Evolutionary conservation across 164 flowering plant genomes (phyloP), one percentile per base, ranked within the genome.

Genomic region (Tinospora cordifolia): DNA sequence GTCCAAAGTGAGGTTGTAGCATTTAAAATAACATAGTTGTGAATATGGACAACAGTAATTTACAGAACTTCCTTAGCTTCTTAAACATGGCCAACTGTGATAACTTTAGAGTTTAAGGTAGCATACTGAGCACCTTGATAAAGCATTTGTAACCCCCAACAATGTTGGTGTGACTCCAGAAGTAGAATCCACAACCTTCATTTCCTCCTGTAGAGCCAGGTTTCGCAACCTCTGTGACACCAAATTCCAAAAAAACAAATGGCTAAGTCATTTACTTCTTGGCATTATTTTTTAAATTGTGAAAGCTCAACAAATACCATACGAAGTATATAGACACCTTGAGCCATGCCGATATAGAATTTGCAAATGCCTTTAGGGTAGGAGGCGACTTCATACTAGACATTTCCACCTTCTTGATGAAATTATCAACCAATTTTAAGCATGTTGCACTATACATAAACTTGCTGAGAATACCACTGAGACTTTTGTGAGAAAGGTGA

Each of bases 391-490:
- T 67, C 51, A 60, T 66, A 62, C 71, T 69, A 62, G 81, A 71
- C 30, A 69, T 76, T 67, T 84, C 83, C 62, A 85, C 78, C 76
- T 83, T 81, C 62, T 72, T 67, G 66, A 90, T 72, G 41, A 76
- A 60, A 76, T 49, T 27, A n/a, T 90, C 87, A 6, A 90, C 96
- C 75, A 84, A 73, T 46, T 84, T 75, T 64, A 94, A 85, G 75
- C 97, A 90, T 15, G 96, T 83, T 8, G 96, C 95, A 71, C 87
- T 83, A 72, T 87, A 81, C 41, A 79, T 49, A 73, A 94, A 92
- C 66, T 83, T 90, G 72, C 76, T 79, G 72, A 94, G 83, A 72
- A 94, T 76, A 21, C 59, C 76, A 69, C 65, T 74, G 62, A 94
- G 88, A 74, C 92, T 86, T 57, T 82, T 74, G 17, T 65, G 81